A percentile compares a stretch with the other conserved stretches of the same genome.
Conservation (phyloP, 139 green algal genomes). For the Coccomyxa sp. region DNA sequence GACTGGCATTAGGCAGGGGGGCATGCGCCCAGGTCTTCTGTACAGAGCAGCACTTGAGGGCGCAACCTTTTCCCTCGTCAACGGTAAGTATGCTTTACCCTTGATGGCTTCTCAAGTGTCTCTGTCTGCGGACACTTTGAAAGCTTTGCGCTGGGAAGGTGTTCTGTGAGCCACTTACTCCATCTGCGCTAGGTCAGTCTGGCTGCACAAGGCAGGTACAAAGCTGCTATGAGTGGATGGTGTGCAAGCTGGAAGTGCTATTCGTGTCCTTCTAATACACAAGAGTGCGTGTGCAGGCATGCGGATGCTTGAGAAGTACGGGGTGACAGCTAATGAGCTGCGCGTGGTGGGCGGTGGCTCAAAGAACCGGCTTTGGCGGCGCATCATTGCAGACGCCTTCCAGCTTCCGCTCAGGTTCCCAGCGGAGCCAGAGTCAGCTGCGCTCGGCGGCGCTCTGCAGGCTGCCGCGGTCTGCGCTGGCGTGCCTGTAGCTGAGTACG, state of each 20-base stretch:
- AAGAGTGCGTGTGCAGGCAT: slow-evolving; percentile 24
- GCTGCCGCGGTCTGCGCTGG: slow-evolving; percentile 59
- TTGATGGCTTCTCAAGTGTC: no score
- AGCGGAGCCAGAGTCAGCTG: slow-evolving; percentile 72
- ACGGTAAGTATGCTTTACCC: slow-evolving; percentile 18
- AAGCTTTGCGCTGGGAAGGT: no score
- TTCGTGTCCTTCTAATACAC: no score
- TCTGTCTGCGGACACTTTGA: no score
- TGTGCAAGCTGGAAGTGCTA: no score
- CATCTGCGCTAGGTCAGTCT: no score
- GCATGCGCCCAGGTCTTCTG: slow-evolving; percentile 54
- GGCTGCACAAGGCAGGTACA: no score
- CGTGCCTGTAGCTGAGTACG: slow-evolving; percentile 47
- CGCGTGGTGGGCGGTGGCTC: slow-evolving; percentile 78
- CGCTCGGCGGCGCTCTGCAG: slow-evolving; percentile 81
- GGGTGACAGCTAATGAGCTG: slow-evolving; percentile 47
- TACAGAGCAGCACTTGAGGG: slow-evolving; percentile 87
- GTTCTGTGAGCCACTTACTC: no score
- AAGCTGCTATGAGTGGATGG: no score
- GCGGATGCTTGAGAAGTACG: slow-evolving; percentile 33
- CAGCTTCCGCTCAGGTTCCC: slow-evolving; percentile 54
- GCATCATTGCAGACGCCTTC: slow-evolving; percentile 67
- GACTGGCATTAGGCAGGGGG: slow-evolving; percentile 27
- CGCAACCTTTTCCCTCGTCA: slow-evolving; percentile 69
- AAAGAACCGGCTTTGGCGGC: slow-evolving; percentile 74